Percentiles rank a stretch among this genome's conserved stretches.
Conservation (phyloP, 768 basidiomycete genomes). For the Boletus sensibilis region DNA sequence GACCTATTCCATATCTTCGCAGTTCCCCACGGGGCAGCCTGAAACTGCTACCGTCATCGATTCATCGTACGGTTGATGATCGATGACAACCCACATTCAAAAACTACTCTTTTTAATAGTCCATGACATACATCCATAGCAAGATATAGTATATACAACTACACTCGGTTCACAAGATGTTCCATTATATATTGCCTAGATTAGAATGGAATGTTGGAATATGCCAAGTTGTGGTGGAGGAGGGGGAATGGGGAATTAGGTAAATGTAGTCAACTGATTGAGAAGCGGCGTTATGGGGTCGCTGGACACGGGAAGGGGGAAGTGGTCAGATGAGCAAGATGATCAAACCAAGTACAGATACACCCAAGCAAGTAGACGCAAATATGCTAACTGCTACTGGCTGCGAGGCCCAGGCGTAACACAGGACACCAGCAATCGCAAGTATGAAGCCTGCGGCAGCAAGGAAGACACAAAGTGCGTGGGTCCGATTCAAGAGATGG, state of each 20-base stretch:
- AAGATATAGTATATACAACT: neutral
- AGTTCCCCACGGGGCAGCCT: neutral
- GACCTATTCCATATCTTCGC: neutral
- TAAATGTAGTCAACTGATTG: neutral
- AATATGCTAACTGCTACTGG: conserved; percentile 46
- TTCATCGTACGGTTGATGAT: neutral
- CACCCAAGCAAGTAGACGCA: conserved; percentile 38
- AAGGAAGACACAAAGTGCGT: conserved; percentile 47
- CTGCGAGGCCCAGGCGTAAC: conserved; percentile 51
- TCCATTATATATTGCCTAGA: neutral
- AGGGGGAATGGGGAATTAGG: neutral
- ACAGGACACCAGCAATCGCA: conserved; percentile 48
- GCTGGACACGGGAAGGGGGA: neutral
- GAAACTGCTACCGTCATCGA: neutral
- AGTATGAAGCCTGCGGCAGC: conserved; percentile 50
- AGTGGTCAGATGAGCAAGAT: conserved; percentile 9
- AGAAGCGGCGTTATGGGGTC: no score
- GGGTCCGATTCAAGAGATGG: conserved; percentile 49
- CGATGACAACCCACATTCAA: neutral
- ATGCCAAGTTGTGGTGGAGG: neutral
- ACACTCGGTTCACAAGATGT: neutral
- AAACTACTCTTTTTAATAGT: neutral
- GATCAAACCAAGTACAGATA: conserved; percentile 30
- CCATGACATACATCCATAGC: neutral
- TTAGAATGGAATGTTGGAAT: neutral